A percentile compares a stretch with the other conserved stretches of the same genome.
Evolutionary conservation across 1,139 yeast species (phyloP).

Genomic region (Sugiyamaella xylanicola): DNA sequence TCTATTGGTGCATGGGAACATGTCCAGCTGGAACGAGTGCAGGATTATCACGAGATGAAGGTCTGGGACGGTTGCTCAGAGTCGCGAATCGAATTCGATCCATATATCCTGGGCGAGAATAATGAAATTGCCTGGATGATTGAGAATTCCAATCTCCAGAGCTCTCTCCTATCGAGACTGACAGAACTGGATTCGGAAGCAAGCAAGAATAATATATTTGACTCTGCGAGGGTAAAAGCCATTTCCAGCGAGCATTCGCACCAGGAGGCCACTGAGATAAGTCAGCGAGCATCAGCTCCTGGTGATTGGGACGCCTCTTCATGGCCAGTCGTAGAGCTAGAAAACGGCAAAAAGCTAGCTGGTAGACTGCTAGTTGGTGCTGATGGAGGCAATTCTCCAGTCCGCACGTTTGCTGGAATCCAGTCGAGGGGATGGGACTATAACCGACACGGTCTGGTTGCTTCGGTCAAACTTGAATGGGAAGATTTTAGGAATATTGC

Average conservation of each 20-base stretch:
- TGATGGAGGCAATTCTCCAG: conserved; percentile 96
- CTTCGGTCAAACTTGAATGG: conserved; percentile 72
- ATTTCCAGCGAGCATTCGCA: conserved; percentile 25
- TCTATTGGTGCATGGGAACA: conserved; percentile 76
- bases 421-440: conserved; percentile 93
- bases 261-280: neutral
- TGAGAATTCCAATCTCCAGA: conserved; percentile 83
- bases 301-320: conserved; percentile 49
- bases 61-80: conserved; percentile 85
- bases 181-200: conserved; percentile 48
- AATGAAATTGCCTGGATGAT: conserved; percentile 74
- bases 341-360: conserved; percentile 62
- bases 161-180: conserved; percentile 61
- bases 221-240: conserved; percentile 62
- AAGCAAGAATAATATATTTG: conserved; percentile 46
- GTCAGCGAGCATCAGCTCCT: conserved; percentile 26
- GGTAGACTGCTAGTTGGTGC: conserved; percentile 88
- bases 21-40: conserved; percentile 67
- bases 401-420: conserved; percentile 75
- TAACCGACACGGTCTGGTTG: conserved; percentile 86
- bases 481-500: conserved; percentile 73
- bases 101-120: conserved; percentile 43
- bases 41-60: conserved; percentile 75
- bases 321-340: conserved; percentile 79
- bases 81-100: conserved; percentile 72